Evolutionary conservation across 1,284 basidiomycete species (phyloP).

Genomic region (Trichosporon sp.): DNA sequence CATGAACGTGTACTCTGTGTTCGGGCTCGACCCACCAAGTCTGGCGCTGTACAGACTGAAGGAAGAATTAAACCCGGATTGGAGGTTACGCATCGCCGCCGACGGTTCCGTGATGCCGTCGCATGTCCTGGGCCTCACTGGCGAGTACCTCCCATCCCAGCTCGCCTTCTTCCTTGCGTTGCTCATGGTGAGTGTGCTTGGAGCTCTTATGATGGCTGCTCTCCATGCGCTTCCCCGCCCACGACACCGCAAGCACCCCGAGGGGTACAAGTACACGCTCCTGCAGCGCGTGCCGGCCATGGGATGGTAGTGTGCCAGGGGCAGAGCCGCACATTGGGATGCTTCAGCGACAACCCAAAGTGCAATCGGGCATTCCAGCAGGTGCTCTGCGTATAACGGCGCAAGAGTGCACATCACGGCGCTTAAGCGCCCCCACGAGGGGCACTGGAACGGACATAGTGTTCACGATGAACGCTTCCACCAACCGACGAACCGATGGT

Average conservation of each 20-base stretch:
- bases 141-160: neutral
- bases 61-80: neutral
- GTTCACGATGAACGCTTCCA: neutral
- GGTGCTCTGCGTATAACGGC: neutral
- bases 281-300: neutral
- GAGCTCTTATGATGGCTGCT: neutral
- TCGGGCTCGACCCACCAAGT: conserved; percentile 34
- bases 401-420: neutral
- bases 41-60: neutral
- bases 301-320: conserved; percentile 3
- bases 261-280: neutral
- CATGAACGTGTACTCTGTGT: conserved; percentile 77
- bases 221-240: neutral
- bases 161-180: neutral
- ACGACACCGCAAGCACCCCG: neutral
- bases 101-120: neutral
- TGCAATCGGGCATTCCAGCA: neutral
- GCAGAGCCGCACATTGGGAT: neutral
- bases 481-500: neutral
- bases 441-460: neutral
- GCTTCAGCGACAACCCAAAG: neutral
- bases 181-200: neutral
- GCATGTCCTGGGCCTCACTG: neutral
- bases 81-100: neutral
- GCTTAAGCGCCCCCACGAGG: neutral